Evolutionary conservation across 257 asterid species (phyloP), one percentile per base, ranked within the genome.

Genomic region (Solanum ahanhuiri): DNA sequence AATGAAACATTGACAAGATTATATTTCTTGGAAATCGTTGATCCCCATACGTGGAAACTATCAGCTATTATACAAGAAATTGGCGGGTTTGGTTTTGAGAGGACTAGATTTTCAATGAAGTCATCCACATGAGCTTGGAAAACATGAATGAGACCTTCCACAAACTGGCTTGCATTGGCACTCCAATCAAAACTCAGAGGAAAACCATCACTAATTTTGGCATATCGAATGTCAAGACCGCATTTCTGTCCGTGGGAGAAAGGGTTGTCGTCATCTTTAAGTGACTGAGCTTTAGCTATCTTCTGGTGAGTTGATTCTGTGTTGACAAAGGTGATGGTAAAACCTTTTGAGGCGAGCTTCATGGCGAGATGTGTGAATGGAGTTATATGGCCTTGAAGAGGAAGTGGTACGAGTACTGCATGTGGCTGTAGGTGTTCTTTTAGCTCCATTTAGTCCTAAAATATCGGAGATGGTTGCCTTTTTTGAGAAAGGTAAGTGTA

Each of bases 191-290:
- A 91, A 2, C 87, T 89, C 7, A 87, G 30, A 1, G 95, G 95
- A 17, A 94, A 86, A 1, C 98, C 98, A 25, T 94, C 98, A 18
- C 25, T 75, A 14, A 94, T 51, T 2, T 94, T 92, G 1, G 87
- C 86, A 90, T 92, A 94, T n/a, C 86, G 89, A 72, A 94, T 93
- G 87, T 94, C 95, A 41, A 92, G 94, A 83, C 95, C 96, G 3
- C 89, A 88, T 35, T 28, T 31, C 33, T 94, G 91, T 17, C 90
- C 93, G 7, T 33, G 86, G 51, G 93, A 85, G 81, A 95, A 93
- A 64, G 92, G 88, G 86, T 92, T 94, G 1, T 43, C 82, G 0
- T 30, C 34, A 9, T 72, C n/a, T 20, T 37, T n/a, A 45, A 14
- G 67, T 43, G 70, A 12, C 58, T 71, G 85, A 69, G 90, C 30